Conservation (phyloP, 2,329 filamentous ascomycete species). For the Acephala macrosclerotiorum region DNA sequence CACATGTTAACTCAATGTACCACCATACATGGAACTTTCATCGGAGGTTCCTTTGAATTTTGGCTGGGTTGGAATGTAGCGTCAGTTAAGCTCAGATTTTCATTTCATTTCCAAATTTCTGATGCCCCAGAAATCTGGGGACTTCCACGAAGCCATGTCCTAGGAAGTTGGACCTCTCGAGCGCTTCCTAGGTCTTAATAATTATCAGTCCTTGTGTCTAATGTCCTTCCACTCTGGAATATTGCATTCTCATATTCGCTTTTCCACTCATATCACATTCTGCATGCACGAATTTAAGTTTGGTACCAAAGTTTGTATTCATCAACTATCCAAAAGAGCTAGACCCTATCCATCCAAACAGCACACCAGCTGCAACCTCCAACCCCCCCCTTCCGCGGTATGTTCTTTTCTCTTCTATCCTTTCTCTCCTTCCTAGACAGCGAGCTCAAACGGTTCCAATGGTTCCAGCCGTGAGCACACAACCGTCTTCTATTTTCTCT, state of each 20-base stretch:
- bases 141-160: too few relatives aligned
- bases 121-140: too few relatives aligned
- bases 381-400: conserved; percentile 15
- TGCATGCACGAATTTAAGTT: background rate
- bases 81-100: too few relatives aligned
- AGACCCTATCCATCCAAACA: conserved; percentile 7
- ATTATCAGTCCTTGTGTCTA: too few relatives aligned
- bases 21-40: background rate
- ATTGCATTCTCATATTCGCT: background rate
- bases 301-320: conserved; percentile 16
- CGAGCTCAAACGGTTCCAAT: conserved; percentile 20
- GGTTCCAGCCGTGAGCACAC: conserved; percentile 14
- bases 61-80: too few relatives aligned
- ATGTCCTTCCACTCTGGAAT: too few relatives aligned
- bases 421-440: background rate
- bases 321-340: conserved; percentile 16
- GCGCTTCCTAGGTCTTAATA: too few relatives aligned
- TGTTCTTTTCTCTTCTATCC: conserved; percentile 3
- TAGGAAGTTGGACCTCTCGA: too few relatives aligned
- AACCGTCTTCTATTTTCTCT: conserved; percentile 19
- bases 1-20: background rate
- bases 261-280: background rate
- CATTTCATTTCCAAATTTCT: too few relatives aligned
- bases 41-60: background rate
- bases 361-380: conserved; percentile 3